These are phyloP conservation scores for Pleurotus citrinopileatus DNA, from an alignment of 768 basidiomycete genomes.

Conservation along the genomic window DNA sequence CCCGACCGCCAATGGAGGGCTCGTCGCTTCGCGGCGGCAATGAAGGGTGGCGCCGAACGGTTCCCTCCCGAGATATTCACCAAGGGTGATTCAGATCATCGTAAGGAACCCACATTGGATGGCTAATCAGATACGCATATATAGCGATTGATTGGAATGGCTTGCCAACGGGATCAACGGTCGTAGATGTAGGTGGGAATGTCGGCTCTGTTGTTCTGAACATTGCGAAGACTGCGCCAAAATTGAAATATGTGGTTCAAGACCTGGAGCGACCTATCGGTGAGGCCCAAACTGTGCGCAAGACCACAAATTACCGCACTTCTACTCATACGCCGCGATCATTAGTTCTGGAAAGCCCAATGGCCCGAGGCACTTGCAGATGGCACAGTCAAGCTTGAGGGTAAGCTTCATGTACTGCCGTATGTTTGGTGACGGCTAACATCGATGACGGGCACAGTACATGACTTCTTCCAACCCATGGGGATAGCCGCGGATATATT, in stretches of 20 bases:
- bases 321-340: no score
- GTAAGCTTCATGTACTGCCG: not conserved
- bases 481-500: not conserved
- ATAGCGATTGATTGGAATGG: not conserved
- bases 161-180: not conserved
- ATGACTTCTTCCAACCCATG: not conserved
- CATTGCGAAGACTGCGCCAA: not conserved
- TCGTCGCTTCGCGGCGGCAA: not conserved
- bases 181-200: not conserved
- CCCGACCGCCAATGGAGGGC: conserved; percentile 11
- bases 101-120: no score
- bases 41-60: not conserved
- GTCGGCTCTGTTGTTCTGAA: not conserved
- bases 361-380: no score
- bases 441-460: not conserved
- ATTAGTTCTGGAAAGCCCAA: conserved; percentile 3
- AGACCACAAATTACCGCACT: no score
- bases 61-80: not conserved
- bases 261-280: not conserved
- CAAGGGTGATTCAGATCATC: not conserved
- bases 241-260: not conserved
- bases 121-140: no score
- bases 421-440: not conserved
- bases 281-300: not conserved
- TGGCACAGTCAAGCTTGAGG: not conserved